phyloP scores from a whole-genome alignment of 306 rosid genomes.

The Malus sieversii region DNA sequence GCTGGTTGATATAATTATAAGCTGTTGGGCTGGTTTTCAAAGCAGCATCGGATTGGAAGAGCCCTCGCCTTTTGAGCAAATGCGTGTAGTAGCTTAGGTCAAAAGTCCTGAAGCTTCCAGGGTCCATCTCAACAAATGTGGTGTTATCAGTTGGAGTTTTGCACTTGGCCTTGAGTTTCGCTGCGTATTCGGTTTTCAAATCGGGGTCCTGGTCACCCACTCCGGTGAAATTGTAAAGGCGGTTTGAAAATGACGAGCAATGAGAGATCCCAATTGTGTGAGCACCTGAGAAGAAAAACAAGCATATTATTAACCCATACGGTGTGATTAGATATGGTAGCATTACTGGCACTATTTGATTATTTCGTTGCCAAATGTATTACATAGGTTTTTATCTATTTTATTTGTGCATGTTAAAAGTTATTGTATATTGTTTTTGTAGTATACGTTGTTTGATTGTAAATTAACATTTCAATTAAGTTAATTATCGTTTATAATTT shows the following conservation, averaged over 20 bases:
- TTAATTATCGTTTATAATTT: too few relatives aligned
- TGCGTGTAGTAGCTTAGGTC: constrained; percentile 58
- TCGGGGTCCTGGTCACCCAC: constrained; percentile 72
- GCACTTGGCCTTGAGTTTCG: constrained; percentile 71
- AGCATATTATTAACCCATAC: not conserved
- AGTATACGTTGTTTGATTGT: too few relatives aligned
- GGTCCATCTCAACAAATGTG: constrained; percentile 75
- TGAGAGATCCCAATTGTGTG: constrained; percentile 79
- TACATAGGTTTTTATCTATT: too few relatives aligned
- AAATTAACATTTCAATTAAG: too few relatives aligned
- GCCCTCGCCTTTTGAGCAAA: constrained; percentile 60
- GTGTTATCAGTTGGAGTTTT: constrained; percentile 40
- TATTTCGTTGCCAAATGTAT: too few relatives aligned
- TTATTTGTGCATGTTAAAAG: too few relatives aligned
- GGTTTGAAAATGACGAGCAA: constrained; percentile 52
- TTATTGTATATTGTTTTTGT: too few relatives aligned
- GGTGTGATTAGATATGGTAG: too few relatives aligned
- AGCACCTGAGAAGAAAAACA: constrained; percentile 40
- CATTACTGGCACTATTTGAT: too few relatives aligned
- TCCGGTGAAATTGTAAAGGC: constrained; percentile 72
- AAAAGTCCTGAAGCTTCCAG: constrained; percentile 77
- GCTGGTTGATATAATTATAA: constrained; percentile 27
- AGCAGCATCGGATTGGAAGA: constrained; percentile 73
- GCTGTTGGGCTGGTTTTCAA: constrained; percentile 46
- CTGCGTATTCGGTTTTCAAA: constrained; percentile 64